Percentiles rank a stretch among this genome's conserved stretches.
These are phyloP conservation scores for Abortiporus biennis DNA, from an alignment of 1,284 basidiomycete genomes.

Conservation along the genomic window DNA sequence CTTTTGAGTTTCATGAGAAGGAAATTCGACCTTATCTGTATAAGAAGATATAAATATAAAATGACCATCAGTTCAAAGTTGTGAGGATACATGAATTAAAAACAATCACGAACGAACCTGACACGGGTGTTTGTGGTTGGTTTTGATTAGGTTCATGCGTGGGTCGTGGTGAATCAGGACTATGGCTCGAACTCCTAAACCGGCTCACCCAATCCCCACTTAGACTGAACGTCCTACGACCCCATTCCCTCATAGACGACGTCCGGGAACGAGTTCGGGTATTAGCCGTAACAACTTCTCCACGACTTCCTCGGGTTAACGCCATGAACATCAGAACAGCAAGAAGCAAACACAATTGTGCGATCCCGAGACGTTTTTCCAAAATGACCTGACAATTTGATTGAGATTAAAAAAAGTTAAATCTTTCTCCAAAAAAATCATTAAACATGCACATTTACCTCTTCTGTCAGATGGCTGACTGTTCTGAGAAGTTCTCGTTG, in stretches of 20 bases:
- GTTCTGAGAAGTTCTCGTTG: slow-evolving; percentile 58
- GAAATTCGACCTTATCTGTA: slow-evolving; percentile 17
- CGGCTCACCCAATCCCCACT: slow-evolving; percentile 46
- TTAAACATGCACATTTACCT: no score
- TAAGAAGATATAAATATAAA: slow-evolving; percentile 4
- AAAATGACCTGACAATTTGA: slow-evolving; percentile 54
- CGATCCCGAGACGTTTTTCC: slow-evolving; percentile 81
- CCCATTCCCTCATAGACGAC: slow-evolving; percentile 43
- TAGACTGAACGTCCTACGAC: slow-evolving; percentile 47
- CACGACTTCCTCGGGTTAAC: slow-evolving; percentile 72
- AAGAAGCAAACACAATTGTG: slow-evolving; percentile 75
- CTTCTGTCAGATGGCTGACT: slow-evolving; percentile 68
- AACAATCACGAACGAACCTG: not conserved
- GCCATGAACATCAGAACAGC: slow-evolving; percentile 79
- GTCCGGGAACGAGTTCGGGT: slow-evolving; percentile 13
- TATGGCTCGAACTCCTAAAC: slow-evolving; percentile 32
- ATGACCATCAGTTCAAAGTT: no score
- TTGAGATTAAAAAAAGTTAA: slow-evolving; percentile 4
- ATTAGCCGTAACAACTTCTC: slow-evolving; percentile 27
- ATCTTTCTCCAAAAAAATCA: no score
- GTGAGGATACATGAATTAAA: no score
- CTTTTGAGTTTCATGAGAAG: slow-evolving; percentile 10
- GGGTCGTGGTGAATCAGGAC: no score
- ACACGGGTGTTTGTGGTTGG: not conserved
- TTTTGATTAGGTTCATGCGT: no score